A percentile compares a stretch with the other conserved stretches of the same genome.
Evolutionary conservation across 257 asterid genomes (phyloP).

Genomic region (Penstemon barbatus): DNA sequence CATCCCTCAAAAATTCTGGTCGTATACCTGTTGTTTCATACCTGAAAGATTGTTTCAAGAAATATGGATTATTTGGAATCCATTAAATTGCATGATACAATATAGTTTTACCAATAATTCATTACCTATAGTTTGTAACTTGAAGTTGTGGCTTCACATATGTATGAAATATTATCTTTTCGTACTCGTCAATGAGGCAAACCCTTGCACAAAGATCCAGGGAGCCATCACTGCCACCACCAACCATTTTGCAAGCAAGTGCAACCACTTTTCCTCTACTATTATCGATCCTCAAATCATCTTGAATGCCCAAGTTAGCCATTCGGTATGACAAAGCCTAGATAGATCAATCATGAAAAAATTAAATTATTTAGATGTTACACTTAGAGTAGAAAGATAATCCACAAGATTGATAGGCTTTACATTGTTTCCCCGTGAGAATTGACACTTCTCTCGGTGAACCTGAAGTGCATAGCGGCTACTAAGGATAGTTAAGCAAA

Average conservation of each 20-base stretch:
- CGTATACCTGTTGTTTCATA: constrained; percentile 81
- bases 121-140: constrained; percentile 77
- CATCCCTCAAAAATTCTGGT: constrained; percentile 77
- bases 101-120: constrained; percentile 2
- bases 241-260: constrained; percentile 90
- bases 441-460: constrained; percentile 69
- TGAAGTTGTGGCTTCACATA: constrained; percentile 76
- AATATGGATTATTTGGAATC: constrained; percentile 13
- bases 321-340: constrained; percentile 66
- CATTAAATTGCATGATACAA: not conserved
- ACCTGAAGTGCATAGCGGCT: constrained; percentile 50
- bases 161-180: constrained; percentile 64
- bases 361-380: constrained; percentile 1
- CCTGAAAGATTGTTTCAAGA: constrained; percentile 40
- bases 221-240: constrained; percentile 96
- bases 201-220: constrained; percentile 88
- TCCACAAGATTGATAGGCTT: constrained; percentile 1
- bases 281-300: constrained; percentile 69
- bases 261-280: constrained; percentile 71
- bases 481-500: constrained; percentile 56
- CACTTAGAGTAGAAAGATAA: not conserved
- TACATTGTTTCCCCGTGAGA: constrained; percentile 70
- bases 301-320: constrained; percentile 81
- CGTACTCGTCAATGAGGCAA: constrained; percentile 73
- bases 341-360: not conserved